phyloP scores from a whole-genome alignment of 2,329 filamentous ascomycete species.

The Xylariaceae sp. region DNA sequence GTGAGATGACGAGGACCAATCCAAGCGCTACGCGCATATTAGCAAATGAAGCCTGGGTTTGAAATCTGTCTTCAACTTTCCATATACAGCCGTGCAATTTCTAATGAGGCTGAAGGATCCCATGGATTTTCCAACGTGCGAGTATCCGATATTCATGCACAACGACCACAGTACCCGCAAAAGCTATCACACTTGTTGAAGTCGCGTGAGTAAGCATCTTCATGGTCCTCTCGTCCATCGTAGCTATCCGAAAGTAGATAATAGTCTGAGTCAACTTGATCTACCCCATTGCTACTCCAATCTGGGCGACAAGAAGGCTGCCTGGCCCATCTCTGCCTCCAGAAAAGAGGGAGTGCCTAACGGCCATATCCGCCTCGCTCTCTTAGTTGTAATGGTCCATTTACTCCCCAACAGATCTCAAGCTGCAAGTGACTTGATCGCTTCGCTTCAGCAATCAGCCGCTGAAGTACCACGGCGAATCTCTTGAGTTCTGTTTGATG shows the following conservation, averaged over 20 bases:
- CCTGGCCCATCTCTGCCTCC: conserved; percentile 15
- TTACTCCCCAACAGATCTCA: conserved; percentile 14
- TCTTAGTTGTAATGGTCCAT: conserved; percentile 17
- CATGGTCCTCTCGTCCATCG: no score
- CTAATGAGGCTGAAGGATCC: no score
- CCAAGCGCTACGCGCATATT: no score
- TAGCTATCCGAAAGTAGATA: no score
- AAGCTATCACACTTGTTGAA: conserved; percentile 14
- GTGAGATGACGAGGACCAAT: no score
- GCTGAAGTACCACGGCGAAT: conserved; percentile 14
- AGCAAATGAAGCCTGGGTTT: no score
- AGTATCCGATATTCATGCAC: conserved; percentile 7
- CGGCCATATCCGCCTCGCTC: conserved; percentile 11
- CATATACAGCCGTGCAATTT: no score
- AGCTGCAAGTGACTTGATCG: conserved; percentile 16
- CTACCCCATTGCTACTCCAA: conserved; percentile 6
- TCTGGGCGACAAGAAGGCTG: neutral
- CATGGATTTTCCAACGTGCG: no score
- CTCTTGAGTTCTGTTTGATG: conserved; percentile 14
- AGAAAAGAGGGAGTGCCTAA: conserved; percentile 15
- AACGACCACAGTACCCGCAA: conserved; percentile 21
- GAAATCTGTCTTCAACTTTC: no score
- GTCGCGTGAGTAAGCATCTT: conserved; percentile 2
- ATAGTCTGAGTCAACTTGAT: conserved; percentile 6
- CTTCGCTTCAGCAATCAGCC: conserved; percentile 16